Base-by-base conservation (phyloP, 2,329 filamentous ascomycete species). In the Ilyonectria robusta region DNA sequence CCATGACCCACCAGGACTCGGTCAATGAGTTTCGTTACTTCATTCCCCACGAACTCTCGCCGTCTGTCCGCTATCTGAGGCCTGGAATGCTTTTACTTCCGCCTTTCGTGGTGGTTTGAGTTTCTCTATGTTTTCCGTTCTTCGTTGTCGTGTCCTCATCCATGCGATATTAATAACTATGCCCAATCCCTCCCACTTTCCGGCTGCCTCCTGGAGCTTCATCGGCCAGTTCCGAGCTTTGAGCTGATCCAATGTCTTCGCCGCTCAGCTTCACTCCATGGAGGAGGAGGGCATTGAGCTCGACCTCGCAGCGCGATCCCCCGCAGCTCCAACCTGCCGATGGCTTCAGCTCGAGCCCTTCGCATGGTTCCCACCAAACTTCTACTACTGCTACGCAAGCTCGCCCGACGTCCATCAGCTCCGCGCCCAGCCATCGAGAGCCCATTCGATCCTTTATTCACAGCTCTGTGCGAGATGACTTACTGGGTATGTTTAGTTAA, bases 361-460 rank as follows among this genome's bases (percentile, higher is more conserved):
- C 69, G 23, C 73, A 42, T 70, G 9, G 60, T 55, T 56, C 68
- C 56, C 63, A 69, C 48, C 31, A 66, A 53, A 46, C 71, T 58
- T 54, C 74, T 37, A 10, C 33, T 70, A 63, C 72, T 59, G 66
- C 70, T 35, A 67, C 71, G 23, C 23, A 26, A 26, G 71, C 67
- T 31, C 76, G 85, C 10, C 85, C 84, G 19, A 81, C 84, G 5
- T 84, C 82, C 19, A 76, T 78, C 40, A 76, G 74, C 62, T 81
- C 81, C 44, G 67, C 67, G 19, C 75, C 77, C 9, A 75, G 75
- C 7, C 84, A 91, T 76, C 85, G 88, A 78, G 91, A 92, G 67
- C 92, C 92, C 5, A 90, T 92, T 55, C 86, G 92, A 61, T 93
- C 91, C 2, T 94, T 93, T 71, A 89, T 93, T 60, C 90, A 93